Base-by-base conservation (phyloP, 2,329 filamentous ascomycete species). In the Talaromyces sp. region DNA sequence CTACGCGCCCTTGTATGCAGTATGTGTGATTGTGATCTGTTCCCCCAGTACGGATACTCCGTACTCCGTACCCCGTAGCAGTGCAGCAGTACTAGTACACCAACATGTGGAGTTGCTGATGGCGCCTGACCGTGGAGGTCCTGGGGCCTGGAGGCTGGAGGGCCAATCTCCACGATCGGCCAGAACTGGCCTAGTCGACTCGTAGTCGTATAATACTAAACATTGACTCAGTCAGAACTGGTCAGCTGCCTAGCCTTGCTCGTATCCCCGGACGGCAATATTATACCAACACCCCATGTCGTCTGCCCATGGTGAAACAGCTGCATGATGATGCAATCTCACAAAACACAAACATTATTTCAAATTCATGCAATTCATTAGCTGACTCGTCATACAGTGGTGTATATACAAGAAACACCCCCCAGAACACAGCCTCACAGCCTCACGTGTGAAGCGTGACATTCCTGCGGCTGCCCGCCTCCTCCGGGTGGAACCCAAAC, bases 401-500 rank as follows among this genome's bases (percentile, higher is more conserved):
- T 53, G 19, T 53, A 53, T 53, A 53, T 22, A 53, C 44, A 51
- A 27, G 19, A 51, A 30, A 53, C 3, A 10, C 49, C 49, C 25
- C 11, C 25, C 11, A 28, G 42, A 28, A 44, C 39, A 30, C 25
- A 22, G 44, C 28, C 32, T 64, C 67, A 76, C 32, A 22, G 44
- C 28, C 32, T 64, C 67, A 76, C 32, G 70, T 70, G 64, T 76
- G 73, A 63, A 77, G 72, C n/a, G 66, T 67, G 13, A 88, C 80
- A 61, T 82, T 85, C 69, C 90, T 89, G 65, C 88, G 81, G 59
- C 81, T 78, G 54, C 89, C 86, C 0, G 86, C 88, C 68, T 96
- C 92, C 60, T 96, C 91, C 17, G 92, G 77, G 55, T 88, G 85
- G 70, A 93, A 93, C 3, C 91, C 90, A 73, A 96, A 96, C 2